Percentiles rank a stretch among this genome's conserved stretches.
phyloP scores from a whole-genome alignment of 225 moss, liverwort and hornwort species.

The Thuidium tamariscinum region DNA sequence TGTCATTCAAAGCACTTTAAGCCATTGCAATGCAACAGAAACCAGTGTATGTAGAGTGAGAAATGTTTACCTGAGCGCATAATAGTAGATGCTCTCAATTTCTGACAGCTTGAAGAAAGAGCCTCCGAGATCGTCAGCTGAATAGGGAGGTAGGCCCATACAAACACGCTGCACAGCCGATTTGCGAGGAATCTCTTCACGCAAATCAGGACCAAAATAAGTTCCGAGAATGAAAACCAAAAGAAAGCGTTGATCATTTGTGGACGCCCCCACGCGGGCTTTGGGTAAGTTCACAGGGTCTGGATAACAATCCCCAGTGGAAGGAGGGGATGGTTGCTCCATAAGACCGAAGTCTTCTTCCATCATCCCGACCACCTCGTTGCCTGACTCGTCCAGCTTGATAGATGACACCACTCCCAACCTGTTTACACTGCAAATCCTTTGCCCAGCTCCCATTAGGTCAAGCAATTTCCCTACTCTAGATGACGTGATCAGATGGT shows the following conservation, averaged over 20 bases:
- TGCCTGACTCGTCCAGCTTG: slow-evolving; percentile 39
- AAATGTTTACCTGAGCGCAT: slow-evolving; percentile 40
- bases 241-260: slow-evolving; percentile 85
- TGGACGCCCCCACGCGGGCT: slow-evolving; percentile 85
- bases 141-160: slow-evolving; percentile 60
- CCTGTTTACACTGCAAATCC: slow-evolving; percentile 5
- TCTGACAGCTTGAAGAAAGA: slow-evolving; percentile 94
- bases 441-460: neutral
- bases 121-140: slow-evolving; percentile 66
- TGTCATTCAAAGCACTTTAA: neutral
- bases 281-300: slow-evolving; percentile 56
- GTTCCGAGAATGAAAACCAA: slow-evolving; percentile 91
- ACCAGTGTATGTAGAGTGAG: neutral
- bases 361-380: slow-evolving; percentile 41
- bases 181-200: slow-evolving; percentile 78
- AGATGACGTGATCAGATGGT: neutral
- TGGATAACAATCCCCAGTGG: slow-evolving; percentile 44
- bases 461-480: neutral
- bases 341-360: slow-evolving; percentile 71
- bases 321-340: slow-evolving; percentile 47
- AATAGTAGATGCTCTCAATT: slow-evolving; percentile 96
- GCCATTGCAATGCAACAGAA: neutral
- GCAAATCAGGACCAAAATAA: slow-evolving; percentile 89
- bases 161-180: slow-evolving; percentile 78
- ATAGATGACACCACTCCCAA: neutral